Percentiles rank a stretch among this genome's conserved stretches.
Conservation (phyloP, 179 eudicot species). For the Spergularia azorica region DNA sequence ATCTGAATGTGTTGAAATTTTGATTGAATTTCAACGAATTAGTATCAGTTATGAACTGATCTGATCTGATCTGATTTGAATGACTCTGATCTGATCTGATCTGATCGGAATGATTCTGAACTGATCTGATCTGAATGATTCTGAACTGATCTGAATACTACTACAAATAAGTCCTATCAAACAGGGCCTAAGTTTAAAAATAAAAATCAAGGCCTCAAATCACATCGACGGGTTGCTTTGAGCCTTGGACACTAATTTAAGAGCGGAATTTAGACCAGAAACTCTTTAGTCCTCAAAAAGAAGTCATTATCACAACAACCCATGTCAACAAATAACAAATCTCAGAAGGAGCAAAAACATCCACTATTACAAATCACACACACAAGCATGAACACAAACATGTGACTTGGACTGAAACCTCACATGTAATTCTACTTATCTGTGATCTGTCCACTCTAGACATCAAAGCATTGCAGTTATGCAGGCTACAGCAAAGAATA, state of each 20-base stretch:
- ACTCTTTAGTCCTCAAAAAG: not conserved
- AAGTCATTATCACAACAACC: not conserved
- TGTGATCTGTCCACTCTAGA: conserved; percentile 4
- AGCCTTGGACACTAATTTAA: not conserved
- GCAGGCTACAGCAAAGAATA: conserved; percentile 11
- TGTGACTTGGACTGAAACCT: not conserved
- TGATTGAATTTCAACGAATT: no score
- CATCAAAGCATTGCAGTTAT: not conserved
- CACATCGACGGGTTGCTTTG: not conserved
- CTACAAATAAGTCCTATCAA: no score
- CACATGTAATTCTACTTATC: conserved; percentile 1
- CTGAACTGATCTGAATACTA: no score
- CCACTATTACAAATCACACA: not conserved
- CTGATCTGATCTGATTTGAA: no score
- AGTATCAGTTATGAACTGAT: no score
- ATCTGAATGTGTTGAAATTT: no score
- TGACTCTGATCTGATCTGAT: no score
- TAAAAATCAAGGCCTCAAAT: not conserved
- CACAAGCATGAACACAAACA: no score
- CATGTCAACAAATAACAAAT: not conserved
- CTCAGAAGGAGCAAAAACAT: not conserved
- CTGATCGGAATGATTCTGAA: no score
- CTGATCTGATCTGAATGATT: no score
- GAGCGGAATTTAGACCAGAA: not conserved
- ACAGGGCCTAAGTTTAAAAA: not conserved